Evolutionary conservation across 352 stramenopile genomes (phyloP), one percentile per base, ranked within the genome.

Genomic region (Globisporangium irregulare): DNA sequence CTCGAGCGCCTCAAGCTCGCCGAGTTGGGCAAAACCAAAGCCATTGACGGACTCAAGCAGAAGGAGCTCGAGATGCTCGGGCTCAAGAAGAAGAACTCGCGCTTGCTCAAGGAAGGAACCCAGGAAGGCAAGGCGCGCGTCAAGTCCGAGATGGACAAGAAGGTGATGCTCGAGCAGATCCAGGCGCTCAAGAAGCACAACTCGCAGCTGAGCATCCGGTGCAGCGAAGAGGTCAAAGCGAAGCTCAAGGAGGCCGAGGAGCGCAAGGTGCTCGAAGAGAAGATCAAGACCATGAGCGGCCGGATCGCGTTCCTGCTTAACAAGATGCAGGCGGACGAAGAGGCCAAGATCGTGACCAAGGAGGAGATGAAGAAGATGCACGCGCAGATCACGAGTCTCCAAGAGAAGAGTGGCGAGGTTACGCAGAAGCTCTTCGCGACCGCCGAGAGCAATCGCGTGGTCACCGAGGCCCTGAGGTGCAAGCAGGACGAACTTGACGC

Each of bases 281-380:
- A 99, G 72, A 73, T 98, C 64, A 88, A 90, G 59, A 98, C 92
- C 15, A 88, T 98, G 73, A 96, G 93, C 67, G 89, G 92, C 0
- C 92, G 96, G 4, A 78, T 99, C 3, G 89, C 89, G 20, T 98
- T 98, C 72, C 66, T 99, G 43, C 88, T 99, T 56, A 99, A 98
- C 80, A 98, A 98, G 72, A 97, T 99, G 82, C 94, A 99, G 69
- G 92, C 89, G 10, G 95, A 99, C 67, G 95, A 98, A 75, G 96
- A 98, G 67, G 90, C 89, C 53, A 97, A 95, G 64, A 91, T 98
- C 53, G 91, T 96, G 60, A 89, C 84, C 41, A 94, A 94, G 51
- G 96, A 98, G 72, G 95, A 98, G 48, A 85, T 89, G 29, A 98
- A 98, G 77, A 98, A 98, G 67, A 91, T 98, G 59, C 81, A 98